Conservation (phyloP, 345 rosid genomes). For the Balakata baccata region DNA sequence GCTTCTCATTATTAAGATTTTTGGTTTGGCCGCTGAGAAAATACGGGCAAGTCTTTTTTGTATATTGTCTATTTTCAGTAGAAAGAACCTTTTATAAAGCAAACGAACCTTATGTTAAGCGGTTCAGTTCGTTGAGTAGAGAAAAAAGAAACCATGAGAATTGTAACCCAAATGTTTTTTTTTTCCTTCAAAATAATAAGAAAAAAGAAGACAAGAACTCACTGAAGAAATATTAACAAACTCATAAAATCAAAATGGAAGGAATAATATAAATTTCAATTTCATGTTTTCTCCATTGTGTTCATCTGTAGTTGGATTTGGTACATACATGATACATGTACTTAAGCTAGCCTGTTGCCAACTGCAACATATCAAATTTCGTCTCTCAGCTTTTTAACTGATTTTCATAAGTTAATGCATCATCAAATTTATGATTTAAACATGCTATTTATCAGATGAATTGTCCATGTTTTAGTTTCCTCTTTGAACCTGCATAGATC, state of each 20-base stretch:
- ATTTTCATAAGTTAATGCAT: background rate
- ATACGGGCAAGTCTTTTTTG: background rate
- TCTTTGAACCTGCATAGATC: background rate
- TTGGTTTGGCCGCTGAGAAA: slow-evolving; percentile 19
- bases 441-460: background rate
- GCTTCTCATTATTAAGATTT: slow-evolving; percentile 7
- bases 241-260: too few relatives aligned
- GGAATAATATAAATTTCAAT: background rate
- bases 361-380: too few relatives aligned
- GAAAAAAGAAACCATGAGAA: too few relatives aligned
- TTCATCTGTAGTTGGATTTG: too few relatives aligned
- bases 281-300: background rate
- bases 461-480: background rate
- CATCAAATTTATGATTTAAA: background rate
- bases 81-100: background rate
- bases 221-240: too few relatives aligned
- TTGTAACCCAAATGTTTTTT: background rate
- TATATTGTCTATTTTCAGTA: background rate
- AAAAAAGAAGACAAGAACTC: background rate
- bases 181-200: background rate
- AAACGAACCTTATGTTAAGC: too few relatives aligned
- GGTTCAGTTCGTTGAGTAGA: too few relatives aligned
- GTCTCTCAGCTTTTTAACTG: background rate
- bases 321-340: background rate
- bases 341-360: background rate